A percentile compares a stretch with the other conserved stretches of the same genome.
phyloP scores from a whole-genome alignment of 2,329 filamentous ascomycete species.

The Neofusicoccum sp. region DNA sequence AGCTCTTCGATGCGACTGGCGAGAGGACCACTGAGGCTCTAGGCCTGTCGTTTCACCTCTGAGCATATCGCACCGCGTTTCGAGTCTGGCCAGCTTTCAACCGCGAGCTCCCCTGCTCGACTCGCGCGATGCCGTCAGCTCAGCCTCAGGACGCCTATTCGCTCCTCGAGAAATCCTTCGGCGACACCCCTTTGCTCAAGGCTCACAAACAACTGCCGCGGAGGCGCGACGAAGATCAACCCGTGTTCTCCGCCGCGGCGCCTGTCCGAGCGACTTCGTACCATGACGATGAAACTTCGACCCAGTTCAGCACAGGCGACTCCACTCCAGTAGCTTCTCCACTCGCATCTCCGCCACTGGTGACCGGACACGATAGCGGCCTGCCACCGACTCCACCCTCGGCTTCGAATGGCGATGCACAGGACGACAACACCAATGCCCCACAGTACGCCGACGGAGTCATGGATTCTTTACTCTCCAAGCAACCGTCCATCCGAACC shows the following conservation, averaged over 20 bases:
- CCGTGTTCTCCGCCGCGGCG: constrained; percentile 28
- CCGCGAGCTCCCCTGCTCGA: not conserved
- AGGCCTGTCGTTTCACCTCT: constrained; percentile 8
- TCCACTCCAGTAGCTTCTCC: constrained; percentile 35
- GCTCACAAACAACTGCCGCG: constrained; percentile 33
- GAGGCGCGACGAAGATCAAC: constrained; percentile 32
- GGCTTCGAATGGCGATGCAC: constrained; percentile 35
- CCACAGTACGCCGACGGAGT: constrained; percentile 45
- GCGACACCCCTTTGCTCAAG: constrained; percentile 29
- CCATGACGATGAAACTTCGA: constrained; percentile 33
- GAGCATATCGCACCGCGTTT: constrained; percentile 11
- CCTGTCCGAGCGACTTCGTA: constrained; percentile 28
- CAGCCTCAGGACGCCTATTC: constrained; percentile 31
- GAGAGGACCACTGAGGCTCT: constrained; percentile 9
- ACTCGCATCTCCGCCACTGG: constrained; percentile 19
- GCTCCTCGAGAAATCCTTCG: constrained; percentile 37
- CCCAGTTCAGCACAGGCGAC: constrained; percentile 28
- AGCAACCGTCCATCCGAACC: constrained; percentile 44
- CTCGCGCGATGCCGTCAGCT: constrained; percentile 18
- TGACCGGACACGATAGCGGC: constrained; percentile 36
- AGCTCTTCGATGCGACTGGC: not conserved
- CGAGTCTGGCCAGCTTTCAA: constrained; percentile 5
- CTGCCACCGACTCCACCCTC: constrained; percentile 52
- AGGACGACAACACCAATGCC: constrained; percentile 29
- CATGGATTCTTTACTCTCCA: constrained; percentile 40